These are phyloP conservation scores for Leucocoprinus sp. DNA, from an alignment of 768 basidiomycete species.

Conservation along the genomic window DNA sequence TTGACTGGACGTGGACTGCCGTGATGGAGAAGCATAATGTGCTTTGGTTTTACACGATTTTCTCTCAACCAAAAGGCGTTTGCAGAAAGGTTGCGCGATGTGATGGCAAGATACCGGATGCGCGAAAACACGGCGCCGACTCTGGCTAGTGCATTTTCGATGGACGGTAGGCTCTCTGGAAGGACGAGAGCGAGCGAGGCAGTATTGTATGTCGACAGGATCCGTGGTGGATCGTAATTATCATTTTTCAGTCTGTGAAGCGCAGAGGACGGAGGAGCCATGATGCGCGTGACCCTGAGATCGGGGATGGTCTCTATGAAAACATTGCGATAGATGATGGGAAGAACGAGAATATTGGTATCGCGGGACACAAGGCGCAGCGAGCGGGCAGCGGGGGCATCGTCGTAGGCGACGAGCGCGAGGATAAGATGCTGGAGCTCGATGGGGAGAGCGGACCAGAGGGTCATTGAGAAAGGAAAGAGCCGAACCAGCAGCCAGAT, in stretches of 20 bases:
- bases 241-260: slow-evolving; percentile 21
- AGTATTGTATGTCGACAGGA: slow-evolving; percentile 25
- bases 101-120: slow-evolving; percentile 25
- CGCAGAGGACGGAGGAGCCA: slow-evolving; percentile 20
- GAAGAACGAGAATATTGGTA: slow-evolving; percentile 27
- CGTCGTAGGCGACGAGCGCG: slow-evolving; percentile 19
- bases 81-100: slow-evolving; percentile 24
- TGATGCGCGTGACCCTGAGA: slow-evolving; percentile 22
- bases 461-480: slow-evolving; percentile 1
- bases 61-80: slow-evolving; percentile 28
- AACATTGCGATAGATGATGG: slow-evolving; percentile 24
- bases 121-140: slow-evolving; percentile 24
- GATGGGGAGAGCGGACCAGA: slow-evolving; percentile 25
- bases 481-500: slow-evolving; percentile 10
- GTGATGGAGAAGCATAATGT: slow-evolving; percentile 26
- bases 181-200: slow-evolving; percentile 25
- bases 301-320: slow-evolving; percentile 19
- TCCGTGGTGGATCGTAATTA: slow-evolving; percentile 21
- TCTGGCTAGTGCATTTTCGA: slow-evolving; percentile 24
- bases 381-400: slow-evolving; percentile 17
- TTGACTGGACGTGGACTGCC: slow-evolving; percentile 26
- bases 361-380: slow-evolving; percentile 27
- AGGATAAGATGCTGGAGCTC: slow-evolving; percentile 28
- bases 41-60: slow-evolving; percentile 22
- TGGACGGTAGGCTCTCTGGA: slow-evolving; percentile 23